Conservation (phyloP, 306 rosid genomes). For the Lotus japonicus region DNA sequence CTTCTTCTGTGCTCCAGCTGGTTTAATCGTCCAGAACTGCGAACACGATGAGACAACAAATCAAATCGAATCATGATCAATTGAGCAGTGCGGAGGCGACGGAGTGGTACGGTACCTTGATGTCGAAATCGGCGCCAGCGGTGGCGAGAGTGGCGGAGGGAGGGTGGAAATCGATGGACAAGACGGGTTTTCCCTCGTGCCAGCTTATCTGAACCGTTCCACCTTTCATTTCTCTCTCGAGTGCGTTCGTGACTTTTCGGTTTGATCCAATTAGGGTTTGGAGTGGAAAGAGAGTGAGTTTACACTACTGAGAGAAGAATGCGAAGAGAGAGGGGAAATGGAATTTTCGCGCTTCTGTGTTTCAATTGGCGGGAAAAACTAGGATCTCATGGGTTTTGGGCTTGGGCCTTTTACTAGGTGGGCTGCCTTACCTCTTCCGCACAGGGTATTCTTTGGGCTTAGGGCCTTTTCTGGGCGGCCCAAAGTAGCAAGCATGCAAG, state of each 20-base stretch:
- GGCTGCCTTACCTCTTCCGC: too few relatives aligned
- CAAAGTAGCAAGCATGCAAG: too few relatives aligned
- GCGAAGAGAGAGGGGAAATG: not conserved
- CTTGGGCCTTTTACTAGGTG: too few relatives aligned
- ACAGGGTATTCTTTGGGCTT: too few relatives aligned
- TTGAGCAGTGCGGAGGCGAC: not conserved
- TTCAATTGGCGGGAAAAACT: slow-evolving; percentile 33
- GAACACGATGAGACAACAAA: not conserved
- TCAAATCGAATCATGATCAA: not conserved
- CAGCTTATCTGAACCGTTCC: slow-evolving; percentile 89
- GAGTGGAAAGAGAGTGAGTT: not conserved
- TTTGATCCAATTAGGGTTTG: slow-evolving; percentile 15
- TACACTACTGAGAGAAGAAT: not conserved
- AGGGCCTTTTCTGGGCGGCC: too few relatives aligned
- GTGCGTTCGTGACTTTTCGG: not conserved
- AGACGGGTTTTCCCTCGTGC: slow-evolving; percentile 78
- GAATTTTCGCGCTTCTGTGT: slow-evolving; percentile 21
- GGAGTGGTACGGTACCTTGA: slow-evolving; percentile 57
- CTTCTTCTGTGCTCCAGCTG: slow-evolving; percentile 53
- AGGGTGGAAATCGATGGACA: slow-evolving; percentile 83
- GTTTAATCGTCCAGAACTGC: slow-evolving; percentile 71
- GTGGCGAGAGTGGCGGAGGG: slow-evolving; percentile 72
- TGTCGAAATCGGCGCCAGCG: slow-evolving; percentile 95
- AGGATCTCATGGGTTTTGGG: too few relatives aligned
- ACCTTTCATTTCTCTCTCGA: slow-evolving; percentile 49